Base-by-base conservation (phyloP, 345 rosid genomes). In the Murraya koenigii region DNA sequence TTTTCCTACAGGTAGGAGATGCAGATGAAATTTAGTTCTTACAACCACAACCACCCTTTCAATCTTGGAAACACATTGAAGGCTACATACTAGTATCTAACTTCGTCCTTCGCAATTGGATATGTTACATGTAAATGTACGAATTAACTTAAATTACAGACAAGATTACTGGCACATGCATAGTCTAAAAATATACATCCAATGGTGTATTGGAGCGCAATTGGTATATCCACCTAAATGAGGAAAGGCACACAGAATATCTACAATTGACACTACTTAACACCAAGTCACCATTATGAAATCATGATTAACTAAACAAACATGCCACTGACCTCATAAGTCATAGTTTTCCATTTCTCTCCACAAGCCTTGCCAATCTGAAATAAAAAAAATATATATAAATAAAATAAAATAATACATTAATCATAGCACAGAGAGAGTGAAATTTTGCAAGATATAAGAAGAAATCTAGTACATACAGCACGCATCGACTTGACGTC, bases 301-400 rank as follows among this genome's bases (percentile, higher is more conserved):
- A 71, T 47, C 22, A 10, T 76, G 10, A 28, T 59, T 14, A 68
- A 66, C 64, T 36, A 39, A 65, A 71, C 28, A 52, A 30, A 74
- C 75, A 52, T 20, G n/a, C 69, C 72, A 85, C 88, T 72, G 49
- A 89, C 99, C 92, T 95, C 97, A 30, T 87, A 92, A 2, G 89
- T 86, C 97, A 95, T 92, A 7, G 89, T 86, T 80, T 91, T 93
- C 99, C 99, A 95, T 87, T 91, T 93, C 84, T 89, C 98, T 78
- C 99, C 98, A 82, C 98, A 91, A 76, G 97, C 94, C 91, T 92
- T 93, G 26, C 99, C 98, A 87, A 95, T 86, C 99, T 93, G 78
- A 61, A 82, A 71, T 72, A 19, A 69, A 75, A 7, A 41, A 10
- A 13, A 41, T 0, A 44, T 41, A 41, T 10, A 10, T 3, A n/a